phyloP scores from a whole-genome alignment of 805 yeast species.

The Teunomyces gatunensis region DNA sequence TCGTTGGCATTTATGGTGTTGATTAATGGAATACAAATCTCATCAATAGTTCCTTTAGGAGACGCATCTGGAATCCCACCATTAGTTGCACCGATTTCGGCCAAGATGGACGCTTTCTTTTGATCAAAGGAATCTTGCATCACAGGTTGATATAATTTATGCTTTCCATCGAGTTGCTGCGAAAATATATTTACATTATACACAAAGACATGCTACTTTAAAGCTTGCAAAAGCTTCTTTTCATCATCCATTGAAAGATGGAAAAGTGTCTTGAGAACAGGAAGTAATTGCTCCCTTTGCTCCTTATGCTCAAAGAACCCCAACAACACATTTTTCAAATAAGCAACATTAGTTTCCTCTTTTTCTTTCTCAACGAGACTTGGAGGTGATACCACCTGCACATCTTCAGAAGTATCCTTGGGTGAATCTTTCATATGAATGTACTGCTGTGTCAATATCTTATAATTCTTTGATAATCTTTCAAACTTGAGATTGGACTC shows the following conservation, averaged over 20 bases:
- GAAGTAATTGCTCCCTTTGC: constrained; percentile 80
- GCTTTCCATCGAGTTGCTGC: not conserved
- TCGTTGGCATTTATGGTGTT: constrained; percentile 57
- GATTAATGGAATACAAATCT: constrained; percentile 68
- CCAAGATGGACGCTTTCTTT: constrained; percentile 54
- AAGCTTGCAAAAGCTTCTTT: constrained; percentile 60
- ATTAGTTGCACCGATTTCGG: constrained; percentile 47
- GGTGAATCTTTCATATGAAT: constrained; percentile 28
- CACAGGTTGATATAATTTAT: not conserved
- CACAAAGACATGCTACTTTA: constrained; percentile 24
- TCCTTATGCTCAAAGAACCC: constrained; percentile 92
- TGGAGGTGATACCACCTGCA: constrained; percentile 19
- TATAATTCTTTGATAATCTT: constrained; percentile 68
- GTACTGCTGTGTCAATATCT: constrained; percentile 58
- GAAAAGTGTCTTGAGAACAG: constrained; percentile 77
- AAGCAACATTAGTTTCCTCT: constrained; percentile 53
- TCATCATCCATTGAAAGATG: constrained; percentile 71
- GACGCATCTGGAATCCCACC: constrained; percentile 59
- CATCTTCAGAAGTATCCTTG: constrained; percentile 10
- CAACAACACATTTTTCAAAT: constrained; percentile 82
- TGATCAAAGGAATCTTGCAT: constrained; percentile 62
- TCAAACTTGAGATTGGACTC: constrained; percentile 68
- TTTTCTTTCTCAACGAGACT: not conserved
- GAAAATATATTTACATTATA: not conserved
- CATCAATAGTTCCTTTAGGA: constrained; percentile 87